Evolutionary conservation across 331 rosid genomes (phyloP).

Genomic region (Saraca asoca): DNA sequence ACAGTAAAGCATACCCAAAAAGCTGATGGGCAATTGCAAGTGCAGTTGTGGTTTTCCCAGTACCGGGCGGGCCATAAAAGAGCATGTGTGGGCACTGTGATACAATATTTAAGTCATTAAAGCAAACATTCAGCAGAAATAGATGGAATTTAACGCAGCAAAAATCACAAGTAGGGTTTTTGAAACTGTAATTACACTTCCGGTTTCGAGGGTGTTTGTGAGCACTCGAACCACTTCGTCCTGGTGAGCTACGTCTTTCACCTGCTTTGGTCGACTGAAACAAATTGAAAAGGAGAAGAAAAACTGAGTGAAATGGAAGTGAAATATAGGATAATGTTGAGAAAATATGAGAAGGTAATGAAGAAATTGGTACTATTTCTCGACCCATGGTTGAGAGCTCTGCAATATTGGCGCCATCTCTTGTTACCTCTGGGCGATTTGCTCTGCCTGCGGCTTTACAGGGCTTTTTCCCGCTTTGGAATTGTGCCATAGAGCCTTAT

Average conservation of each 20-base stretch:
- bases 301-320: not conserved
- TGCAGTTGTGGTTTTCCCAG: slow-evolving; percentile 93
- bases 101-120: not conserved
- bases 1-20: slow-evolving; percentile 50
- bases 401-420: slow-evolving; percentile 76
- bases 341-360: not conserved
- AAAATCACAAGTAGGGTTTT: slow-evolving; percentile 14
- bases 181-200: slow-evolving; percentile 49
- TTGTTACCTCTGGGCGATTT: not conserved
- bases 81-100: slow-evolving; percentile 92
- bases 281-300: not conserved
- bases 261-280: slow-evolving; percentile 84
- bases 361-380: slow-evolving; percentile 64
- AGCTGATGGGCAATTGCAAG: slow-evolving; percentile 90
- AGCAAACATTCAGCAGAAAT: not conserved
- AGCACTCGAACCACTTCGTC: slow-evolving; percentile 95
- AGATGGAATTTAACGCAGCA: not conserved
- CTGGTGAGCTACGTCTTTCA: slow-evolving; percentile 91
- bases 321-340: not conserved
- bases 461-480: slow-evolving; percentile 18
- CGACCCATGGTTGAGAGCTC: slow-evolving; percentile 93
- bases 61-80: slow-evolving; percentile 96
- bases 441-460: not conserved
- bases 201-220: slow-evolving; percentile 87
- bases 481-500: too few relatives aligned